Conservation (phyloP, 345 rosid genomes). For the Eucalyptus regnans region DNA sequence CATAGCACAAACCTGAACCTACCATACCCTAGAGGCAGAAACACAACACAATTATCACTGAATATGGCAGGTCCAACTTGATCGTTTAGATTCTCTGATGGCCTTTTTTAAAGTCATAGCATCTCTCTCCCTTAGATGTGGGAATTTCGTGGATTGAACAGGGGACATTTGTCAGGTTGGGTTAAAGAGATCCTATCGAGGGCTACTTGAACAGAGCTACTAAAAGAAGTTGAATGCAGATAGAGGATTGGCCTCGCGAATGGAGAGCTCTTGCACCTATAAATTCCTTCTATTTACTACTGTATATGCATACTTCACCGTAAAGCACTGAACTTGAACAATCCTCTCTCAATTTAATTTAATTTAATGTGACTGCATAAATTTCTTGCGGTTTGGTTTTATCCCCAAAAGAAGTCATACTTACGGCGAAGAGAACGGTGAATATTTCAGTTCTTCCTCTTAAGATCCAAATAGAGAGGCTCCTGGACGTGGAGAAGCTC, state of each 20-base stretch:
- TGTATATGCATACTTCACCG: not conserved
- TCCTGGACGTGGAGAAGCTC: slow-evolving; percentile 27
- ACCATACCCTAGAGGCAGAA: slow-evolving; percentile 41
- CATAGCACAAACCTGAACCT: slow-evolving; percentile 72
- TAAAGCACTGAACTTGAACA: not conserved
- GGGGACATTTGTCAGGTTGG: not conserved
- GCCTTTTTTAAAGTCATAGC: not conserved
- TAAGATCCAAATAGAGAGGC: slow-evolving; percentile 35
- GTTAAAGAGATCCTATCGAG: not conserved
- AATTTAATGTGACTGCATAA: not conserved
- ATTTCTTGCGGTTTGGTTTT: not conserved
- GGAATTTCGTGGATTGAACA: not conserved
- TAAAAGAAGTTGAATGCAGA: not conserved
- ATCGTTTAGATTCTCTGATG: not conserved
- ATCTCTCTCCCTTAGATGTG: not conserved
- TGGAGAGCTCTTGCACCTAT: not conserved
- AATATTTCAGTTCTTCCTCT: slow-evolving; percentile 31
- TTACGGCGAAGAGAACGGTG: slow-evolving; percentile 38
- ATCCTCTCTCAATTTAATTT: not conserved
- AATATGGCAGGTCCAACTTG: not conserved
- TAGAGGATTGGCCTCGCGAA: not conserved
- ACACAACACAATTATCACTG: not conserved
- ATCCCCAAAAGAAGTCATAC: not conserved
- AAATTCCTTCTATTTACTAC: not conserved
- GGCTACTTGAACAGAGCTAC: not conserved